Conservation (phyloP, 768 basidiomycete genomes). For the Psilocybe tampanensis region DNA sequence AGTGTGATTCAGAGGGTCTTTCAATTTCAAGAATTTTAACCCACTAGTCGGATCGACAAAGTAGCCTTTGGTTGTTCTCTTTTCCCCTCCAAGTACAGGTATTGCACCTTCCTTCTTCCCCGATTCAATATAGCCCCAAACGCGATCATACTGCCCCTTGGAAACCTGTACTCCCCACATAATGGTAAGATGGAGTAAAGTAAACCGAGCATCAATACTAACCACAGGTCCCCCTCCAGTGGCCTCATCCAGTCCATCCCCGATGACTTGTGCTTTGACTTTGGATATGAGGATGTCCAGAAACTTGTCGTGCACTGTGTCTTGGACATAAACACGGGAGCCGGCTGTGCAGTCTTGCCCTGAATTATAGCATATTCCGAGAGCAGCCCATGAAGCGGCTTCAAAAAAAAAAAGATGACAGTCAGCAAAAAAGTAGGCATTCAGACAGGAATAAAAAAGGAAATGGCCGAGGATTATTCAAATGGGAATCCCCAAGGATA, state of each 20-base stretch:
- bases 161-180: slow-evolving; percentile 58
- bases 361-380: slow-evolving; percentile 86
- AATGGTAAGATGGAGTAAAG: neutral
- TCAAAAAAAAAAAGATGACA: slow-evolving; percentile 8
- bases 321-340: slow-evolving; percentile 88
- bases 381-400: slow-evolving; percentile 85
- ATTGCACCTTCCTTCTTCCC: slow-evolving; percentile 87
- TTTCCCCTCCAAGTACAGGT: slow-evolving; percentile 76
- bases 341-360: slow-evolving; percentile 96
- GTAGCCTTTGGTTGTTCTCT: slow-evolving; percentile 77
- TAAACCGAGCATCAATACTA: slow-evolving; percentile 25
- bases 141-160: slow-evolving; percentile 81
- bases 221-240: slow-evolving; percentile 86
- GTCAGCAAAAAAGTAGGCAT: neutral
- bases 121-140: slow-evolving; percentile 86
- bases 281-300: slow-evolving; percentile 63
- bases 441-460: neutral
- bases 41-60: slow-evolving; percentile 89
- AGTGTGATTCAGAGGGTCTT: neutral
- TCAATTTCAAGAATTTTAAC: slow-evolving; percentile 23
- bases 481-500: neutral
- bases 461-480: neutral
- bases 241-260: slow-evolving; percentile 78
- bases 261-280: slow-evolving; percentile 71
- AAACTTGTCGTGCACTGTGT: slow-evolving; percentile 86